These are phyloP conservation scores for Fusarium concolor DNA, from an alignment of 2,329 filamentous ascomycete species.

Conservation along the genomic window DNA sequence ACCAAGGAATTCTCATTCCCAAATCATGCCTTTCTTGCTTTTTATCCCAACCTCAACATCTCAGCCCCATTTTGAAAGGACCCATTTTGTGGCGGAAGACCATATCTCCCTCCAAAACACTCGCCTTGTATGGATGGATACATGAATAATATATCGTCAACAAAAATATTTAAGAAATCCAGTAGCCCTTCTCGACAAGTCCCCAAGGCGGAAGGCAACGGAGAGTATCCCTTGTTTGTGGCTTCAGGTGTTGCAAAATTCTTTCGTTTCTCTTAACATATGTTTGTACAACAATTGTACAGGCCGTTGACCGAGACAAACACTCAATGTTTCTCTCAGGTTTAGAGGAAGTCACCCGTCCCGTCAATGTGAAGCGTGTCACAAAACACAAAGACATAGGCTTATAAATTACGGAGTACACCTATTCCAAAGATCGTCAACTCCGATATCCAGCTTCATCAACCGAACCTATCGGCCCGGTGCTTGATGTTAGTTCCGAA, in stretches of 20 bases:
- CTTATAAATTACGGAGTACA: not conserved
- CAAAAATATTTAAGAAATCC: slow-evolving; percentile 4
- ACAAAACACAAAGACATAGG: slow-evolving; percentile 1
- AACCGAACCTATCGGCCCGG: slow-evolving; percentile 5
- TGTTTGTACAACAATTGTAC: slow-evolving; percentile 2
- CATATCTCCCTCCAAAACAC: slow-evolving; percentile 4
- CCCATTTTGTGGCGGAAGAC: not conserved
- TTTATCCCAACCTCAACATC: not conserved
- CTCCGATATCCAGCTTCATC: slow-evolving; percentile 11
- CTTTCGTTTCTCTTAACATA: not conserved
- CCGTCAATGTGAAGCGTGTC: not conserved
- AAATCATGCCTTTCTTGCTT: slow-evolving; percentile 8
- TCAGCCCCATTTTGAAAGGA: not conserved
- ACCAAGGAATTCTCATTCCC: not conserved
- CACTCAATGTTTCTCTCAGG: not conserved
- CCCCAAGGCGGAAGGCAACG: slow-evolving; percentile 7
- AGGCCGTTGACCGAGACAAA: not conserved
- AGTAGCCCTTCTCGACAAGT: not conserved
- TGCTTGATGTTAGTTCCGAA: not conserved
- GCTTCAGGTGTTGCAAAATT: not conserved
- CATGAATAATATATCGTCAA: not conserved
- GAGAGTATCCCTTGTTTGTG: not conserved
- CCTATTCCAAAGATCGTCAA: not conserved
- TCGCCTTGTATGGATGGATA: slow-evolving; percentile 14
- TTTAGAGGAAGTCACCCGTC: not conserved